Percentiles rank a stretch among this genome's conserved stretches.
Conservation (phyloP, 2,329 filamentous ascomycete genomes). For the Stylonectria norvegica region DNA sequence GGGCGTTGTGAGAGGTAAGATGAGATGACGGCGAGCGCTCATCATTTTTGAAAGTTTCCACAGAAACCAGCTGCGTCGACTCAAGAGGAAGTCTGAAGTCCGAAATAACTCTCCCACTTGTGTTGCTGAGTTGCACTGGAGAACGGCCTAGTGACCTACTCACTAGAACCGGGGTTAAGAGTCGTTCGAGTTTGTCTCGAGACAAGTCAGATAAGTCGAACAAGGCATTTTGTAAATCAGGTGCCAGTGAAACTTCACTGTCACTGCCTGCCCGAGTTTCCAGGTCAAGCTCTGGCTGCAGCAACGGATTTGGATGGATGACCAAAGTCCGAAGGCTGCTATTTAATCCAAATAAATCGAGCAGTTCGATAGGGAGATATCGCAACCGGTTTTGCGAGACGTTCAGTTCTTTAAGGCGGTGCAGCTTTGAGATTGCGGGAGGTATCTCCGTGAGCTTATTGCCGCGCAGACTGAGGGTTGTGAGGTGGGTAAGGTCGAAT, state of each 20-base stretch:
- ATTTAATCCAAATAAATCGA: constrained; percentile 49
- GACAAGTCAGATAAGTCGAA: too few relatives aligned
- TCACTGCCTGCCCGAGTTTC: constrained; percentile 2
- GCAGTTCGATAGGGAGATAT: constrained; percentile 60
- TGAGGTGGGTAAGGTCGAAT: constrained; percentile 60
- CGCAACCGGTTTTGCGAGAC: constrained; percentile 61
- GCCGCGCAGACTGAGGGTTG: constrained; percentile 62
- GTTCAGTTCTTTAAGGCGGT: constrained; percentile 60
- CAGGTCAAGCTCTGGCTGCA: constrained; percentile 35
- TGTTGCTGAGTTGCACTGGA: constrained; percentile 31
- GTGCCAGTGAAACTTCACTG: too few relatives aligned
- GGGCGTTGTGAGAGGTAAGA: constrained; percentile 4
- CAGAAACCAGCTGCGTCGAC: constrained; percentile 18
- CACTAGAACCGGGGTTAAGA: constrained; percentile 17
- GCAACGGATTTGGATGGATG: constrained; percentile 62
- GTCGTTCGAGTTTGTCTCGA: constrained; percentile 2
- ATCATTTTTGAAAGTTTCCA: constrained; percentile 17
- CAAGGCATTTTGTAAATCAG: too few relatives aligned
- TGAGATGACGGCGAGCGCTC: constrained; percentile 2
- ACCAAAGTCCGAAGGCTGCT: constrained; percentile 50
- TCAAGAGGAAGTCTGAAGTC: constrained; percentile 28
- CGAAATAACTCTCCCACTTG: constrained; percentile 28
- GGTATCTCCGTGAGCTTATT: constrained; percentile 62
- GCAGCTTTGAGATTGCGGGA: constrained; percentile 54
- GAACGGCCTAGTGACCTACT: constrained; percentile 29